Percentiles rank a stretch among this genome's conserved stretches.
phyloP scores from a whole-genome alignment of 129 eudicot species.

The Mikania micrantha region DNA sequence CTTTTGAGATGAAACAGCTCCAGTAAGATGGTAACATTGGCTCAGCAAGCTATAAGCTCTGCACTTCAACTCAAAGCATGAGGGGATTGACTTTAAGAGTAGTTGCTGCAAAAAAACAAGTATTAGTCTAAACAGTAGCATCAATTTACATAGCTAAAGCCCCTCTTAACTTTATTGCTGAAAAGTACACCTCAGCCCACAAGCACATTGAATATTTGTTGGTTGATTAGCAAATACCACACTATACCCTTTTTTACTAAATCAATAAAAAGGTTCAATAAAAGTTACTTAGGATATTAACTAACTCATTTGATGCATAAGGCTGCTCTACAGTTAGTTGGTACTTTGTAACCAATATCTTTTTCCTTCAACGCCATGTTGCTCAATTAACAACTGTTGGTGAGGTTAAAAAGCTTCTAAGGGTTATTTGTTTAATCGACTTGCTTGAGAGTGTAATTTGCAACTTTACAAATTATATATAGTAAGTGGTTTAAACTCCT shows the following conservation, averaged over 20 bases:
- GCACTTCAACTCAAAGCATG: conserved; percentile 95
- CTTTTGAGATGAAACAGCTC: conserved; percentile 81
- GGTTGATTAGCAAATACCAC: conserved; percentile 7
- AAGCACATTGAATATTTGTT: not conserved
- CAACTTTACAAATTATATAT: not conserved
- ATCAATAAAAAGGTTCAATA: not conserved
- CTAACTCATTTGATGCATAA: not conserved
- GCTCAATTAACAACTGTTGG: not conserved
- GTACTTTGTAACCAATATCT: not conserved
- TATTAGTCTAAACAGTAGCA: not conserved
- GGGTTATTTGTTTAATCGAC: not conserved
- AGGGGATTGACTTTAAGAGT: conserved; percentile 88
- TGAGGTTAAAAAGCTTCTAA: not conserved
- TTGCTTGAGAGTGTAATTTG: not conserved
- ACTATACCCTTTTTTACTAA: not conserved
- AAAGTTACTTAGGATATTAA: not conserved
- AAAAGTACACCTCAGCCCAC: conserved; percentile 3
- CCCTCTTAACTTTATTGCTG: conserved; percentile 7
- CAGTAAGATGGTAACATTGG: conserved; percentile 96
- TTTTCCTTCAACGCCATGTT: not conserved
- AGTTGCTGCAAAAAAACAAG: conserved; percentile 63
- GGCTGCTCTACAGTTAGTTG: not conserved
- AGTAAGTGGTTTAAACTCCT: not conserved
- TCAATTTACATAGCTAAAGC: conserved; percentile 7
- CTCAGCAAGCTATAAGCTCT: conserved; percentile 86